Evolutionary conservation across 2,329 filamentous ascomycete species (phyloP), one percentile per base, ranked within the genome.

Genomic region (Monascus ruber): DNA sequence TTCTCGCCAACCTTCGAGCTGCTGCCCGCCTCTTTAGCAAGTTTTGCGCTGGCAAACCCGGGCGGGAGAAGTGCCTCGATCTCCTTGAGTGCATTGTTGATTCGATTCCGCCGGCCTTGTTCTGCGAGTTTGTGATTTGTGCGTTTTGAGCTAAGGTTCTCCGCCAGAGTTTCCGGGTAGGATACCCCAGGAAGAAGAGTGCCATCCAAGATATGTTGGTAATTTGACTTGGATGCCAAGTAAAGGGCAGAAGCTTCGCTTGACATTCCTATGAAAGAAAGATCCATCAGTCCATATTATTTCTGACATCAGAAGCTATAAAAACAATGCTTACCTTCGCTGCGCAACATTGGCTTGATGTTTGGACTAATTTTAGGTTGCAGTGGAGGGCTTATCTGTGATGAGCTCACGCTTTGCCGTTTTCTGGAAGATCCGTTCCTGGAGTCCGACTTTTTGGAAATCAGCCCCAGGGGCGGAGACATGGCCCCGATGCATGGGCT

Each of bases 111-210:
- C 35, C 91, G 79, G 5, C 91, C 91, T 66, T 98, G 91, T 64
- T 98, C 91, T 11, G 91, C 91, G 48, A 98, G 85, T 64, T 98
- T 98, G 68, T 98, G 91, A 33, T 87, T 94, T 2, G 91, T 96
- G 38, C 89, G 82, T 68, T 98, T 98, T 3, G 87, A 94, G 0
- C 88, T 95, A 25, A 98, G 69, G 48, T 94, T 94, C 24, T 88
- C 93, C 5, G 88, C 94, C 33, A 98, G 72, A 37, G 88, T 85
- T 50, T 84, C 86, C 1, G 89, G 88, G 51, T 95, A 96, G 1
- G 83, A 83, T 8, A 95, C 83, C 8, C 89, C 89, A 0, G 88
- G 88, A 1, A 95, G 78, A 40, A 82, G 81, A 37, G 87, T 96
- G 36, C 91, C 91, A 59, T 96, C 91, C 7, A 98, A 67, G 31